These are phyloP conservation scores for Scheffersomyces illinoinensis DNA, from an alignment of 1,139 yeast species.

Conservation along the genomic window DNA sequence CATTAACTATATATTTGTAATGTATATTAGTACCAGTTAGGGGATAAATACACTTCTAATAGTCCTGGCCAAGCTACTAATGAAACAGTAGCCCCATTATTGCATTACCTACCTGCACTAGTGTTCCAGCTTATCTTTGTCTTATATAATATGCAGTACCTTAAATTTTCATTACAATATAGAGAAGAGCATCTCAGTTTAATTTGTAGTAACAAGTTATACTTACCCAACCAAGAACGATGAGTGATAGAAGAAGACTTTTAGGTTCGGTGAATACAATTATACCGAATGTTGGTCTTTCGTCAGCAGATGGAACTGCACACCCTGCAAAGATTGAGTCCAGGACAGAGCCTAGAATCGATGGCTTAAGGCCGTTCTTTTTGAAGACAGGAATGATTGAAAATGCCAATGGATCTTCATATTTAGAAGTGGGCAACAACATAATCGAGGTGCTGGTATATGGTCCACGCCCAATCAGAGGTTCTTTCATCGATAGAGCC, in stretches of 20 bases:
- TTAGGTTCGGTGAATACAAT: conserved; percentile 64
- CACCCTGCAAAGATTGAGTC: conserved; percentile 1
- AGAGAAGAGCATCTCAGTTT: background rate
- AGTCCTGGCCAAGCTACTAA: too few relatives aligned
- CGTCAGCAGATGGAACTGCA: conserved; percentile 5
- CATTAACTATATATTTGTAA: background rate
- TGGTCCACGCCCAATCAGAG: conserved; percentile 88
- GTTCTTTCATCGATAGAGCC: conserved; percentile 71
- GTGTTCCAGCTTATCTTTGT: too few relatives aligned
- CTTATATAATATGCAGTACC: background rate
- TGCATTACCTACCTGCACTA: too few relatives aligned
- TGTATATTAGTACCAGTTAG: background rate
- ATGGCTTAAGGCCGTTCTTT: conserved; percentile 39
- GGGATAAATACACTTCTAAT: too few relatives aligned
- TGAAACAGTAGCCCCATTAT: too few relatives aligned
- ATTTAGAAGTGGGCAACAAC: conserved; percentile 65
- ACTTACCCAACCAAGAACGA: conserved; percentile 1
- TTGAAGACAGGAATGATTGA: conserved; percentile 62
- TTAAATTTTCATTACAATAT: background rate
- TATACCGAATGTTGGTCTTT: conserved; percentile 38
- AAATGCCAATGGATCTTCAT: conserved; percentile 84
- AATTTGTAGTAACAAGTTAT: background rate
- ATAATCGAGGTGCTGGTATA: conserved; percentile 71
- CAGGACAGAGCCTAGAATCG: conserved; percentile 6
- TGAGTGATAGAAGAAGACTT: conserved; percentile 68